A percentile compares a stretch with the other conserved stretches of the same genome.
Evolutionary conservation across 2,329 filamentous ascomycete genomes (phyloP).

Genomic region (Claviceps quebecensis): DNA sequence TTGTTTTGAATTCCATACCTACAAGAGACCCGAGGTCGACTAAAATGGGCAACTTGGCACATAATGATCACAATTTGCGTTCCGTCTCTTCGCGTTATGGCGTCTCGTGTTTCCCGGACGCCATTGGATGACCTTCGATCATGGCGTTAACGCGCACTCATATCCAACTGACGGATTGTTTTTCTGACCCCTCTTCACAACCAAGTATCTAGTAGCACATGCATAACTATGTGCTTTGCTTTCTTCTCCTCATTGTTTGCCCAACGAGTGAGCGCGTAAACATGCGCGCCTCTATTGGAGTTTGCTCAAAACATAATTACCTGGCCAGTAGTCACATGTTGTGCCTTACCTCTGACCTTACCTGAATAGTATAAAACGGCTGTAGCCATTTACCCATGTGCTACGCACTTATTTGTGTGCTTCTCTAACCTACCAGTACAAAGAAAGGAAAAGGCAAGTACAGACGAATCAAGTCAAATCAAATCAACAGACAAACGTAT

Average conservation of each 20-base stretch:
- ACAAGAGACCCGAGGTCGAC: constrained; percentile 13
- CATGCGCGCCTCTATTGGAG: no score
- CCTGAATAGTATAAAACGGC: constrained; percentile 19
- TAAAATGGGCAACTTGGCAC: constrained; percentile 5
- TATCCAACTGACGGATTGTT: no score
- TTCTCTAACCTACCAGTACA: constrained; percentile 7
- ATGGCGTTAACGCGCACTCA: no score
- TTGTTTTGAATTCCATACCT: constrained; percentile 7
- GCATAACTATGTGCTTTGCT: no score
- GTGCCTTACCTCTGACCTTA: constrained; percentile 44
- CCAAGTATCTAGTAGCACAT: no score
- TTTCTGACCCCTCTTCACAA: no score
- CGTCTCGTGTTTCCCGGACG: background rate
- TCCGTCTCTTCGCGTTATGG: background rate
- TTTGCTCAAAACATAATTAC: background rate
- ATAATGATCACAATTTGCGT: background rate
- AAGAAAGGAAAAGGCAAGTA: constrained; percentile 1
- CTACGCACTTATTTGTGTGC: constrained; percentile 3
- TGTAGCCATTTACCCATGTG: constrained; percentile 2
- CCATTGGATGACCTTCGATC: background rate
- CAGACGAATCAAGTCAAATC: background rate
- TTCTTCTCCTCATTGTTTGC: no score
- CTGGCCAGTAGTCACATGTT: constrained; percentile 22
- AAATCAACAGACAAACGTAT: background rate
- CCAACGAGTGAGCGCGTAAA: no score